A percentile compares a stretch with the other conserved stretches of the same genome.
These are phyloP conservation scores for Conoideocrella luteorostrata DNA, from an alignment of 2,329 filamentous ascomycete species.

Conservation along the genomic window DNA sequence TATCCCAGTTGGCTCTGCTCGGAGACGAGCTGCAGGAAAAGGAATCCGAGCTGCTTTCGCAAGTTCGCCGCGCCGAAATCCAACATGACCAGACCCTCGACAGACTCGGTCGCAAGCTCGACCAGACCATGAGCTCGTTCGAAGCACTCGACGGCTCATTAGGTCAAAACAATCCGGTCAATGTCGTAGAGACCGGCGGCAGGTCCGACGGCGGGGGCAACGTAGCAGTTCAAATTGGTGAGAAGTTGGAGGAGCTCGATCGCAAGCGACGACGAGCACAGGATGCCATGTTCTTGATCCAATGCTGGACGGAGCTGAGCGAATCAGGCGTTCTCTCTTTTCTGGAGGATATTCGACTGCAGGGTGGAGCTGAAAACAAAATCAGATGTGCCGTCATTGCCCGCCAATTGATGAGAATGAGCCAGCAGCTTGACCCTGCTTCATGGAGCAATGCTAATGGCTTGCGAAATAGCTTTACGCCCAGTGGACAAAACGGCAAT, in stretches of 20 bases:
- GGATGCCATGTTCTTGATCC: conserved; percentile 90
- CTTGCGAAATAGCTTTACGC: conserved; percentile 42
- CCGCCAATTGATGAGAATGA: conserved; percentile 87
- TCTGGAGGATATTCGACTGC: conserved; percentile 81
- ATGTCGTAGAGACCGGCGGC: conserved; percentile 24
- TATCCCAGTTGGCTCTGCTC: conserved; percentile 62
- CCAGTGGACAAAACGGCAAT: conserved; percentile 36
- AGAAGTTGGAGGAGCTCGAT: conserved; percentile 88
- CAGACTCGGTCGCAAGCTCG: conserved; percentile 79
- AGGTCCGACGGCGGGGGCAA: conserved; percentile 63
- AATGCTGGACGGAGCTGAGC: conserved; percentile 94
- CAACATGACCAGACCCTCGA: conserved; percentile 90
- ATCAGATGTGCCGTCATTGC: conserved; percentile 92
- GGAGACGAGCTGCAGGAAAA: conserved; percentile 81
- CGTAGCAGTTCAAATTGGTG: conserved; percentile 89
- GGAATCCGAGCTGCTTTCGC: conserved; percentile 84
- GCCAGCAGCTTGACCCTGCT: conserved; percentile 75
- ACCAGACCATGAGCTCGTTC: conserved; percentile 87
- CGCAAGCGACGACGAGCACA: conserved; percentile 82
- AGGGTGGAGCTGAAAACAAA: conserved; percentile 83
- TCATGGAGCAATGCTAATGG: conserved; percentile 63
- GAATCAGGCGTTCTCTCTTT: conserved; percentile 80
- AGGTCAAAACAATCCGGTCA: conserved; percentile 48
- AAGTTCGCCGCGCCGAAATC: conserved; percentile 83
- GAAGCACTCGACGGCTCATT: conserved; percentile 81